Conservation (phyloP, 2,329 filamentous ascomycete genomes). For the Amesomyces nigricolor region DNA sequence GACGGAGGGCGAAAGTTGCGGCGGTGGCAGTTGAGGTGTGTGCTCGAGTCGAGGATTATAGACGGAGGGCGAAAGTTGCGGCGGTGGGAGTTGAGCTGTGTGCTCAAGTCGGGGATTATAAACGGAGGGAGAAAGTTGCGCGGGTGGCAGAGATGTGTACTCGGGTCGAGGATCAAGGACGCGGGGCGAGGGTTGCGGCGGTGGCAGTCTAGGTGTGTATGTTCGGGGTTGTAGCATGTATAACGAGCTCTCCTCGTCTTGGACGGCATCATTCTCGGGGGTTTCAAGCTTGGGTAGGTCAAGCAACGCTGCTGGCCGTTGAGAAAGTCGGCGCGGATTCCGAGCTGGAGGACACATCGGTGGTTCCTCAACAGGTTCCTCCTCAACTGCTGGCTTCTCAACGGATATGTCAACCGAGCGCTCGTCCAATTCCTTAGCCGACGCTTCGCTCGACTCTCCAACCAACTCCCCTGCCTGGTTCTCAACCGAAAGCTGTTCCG, state of each 20-base stretch:
- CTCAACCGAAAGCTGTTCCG: too few species aligned
- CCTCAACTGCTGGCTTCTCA: too few species aligned
- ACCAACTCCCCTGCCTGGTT: too few species aligned
- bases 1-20: constrained; percentile 43
- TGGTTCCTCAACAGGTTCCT: not conserved
- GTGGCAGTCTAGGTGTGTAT: constrained; percentile 48
- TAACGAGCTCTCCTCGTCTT: constrained; percentile 36
- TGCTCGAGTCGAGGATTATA: constrained; percentile 24
- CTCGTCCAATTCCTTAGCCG: too few species aligned
- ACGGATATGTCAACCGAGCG: too few species aligned
- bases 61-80: constrained; percentile 43
- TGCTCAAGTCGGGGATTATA: constrained; percentile 24
- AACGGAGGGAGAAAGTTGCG: constrained; percentile 43
- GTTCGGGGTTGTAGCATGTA: constrained; percentile 53
- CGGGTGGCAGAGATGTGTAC: constrained; percentile 39
- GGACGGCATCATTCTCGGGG: constrained; percentile 8
- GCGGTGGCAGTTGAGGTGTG: constrained; percentile 41
- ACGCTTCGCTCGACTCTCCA: too few species aligned
- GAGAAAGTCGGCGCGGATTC: constrained; percentile 24
- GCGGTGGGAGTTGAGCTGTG: constrained; percentile 41
- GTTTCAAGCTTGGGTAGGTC: constrained; percentile 15
- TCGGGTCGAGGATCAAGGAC: constrained; percentile 28
- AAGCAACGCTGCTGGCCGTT: constrained; percentile 16
- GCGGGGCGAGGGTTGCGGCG: constrained; percentile 45
- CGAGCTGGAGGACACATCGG: constrained; percentile 20